These are phyloP conservation scores for Ailanthus altissimus DNA, from an alignment of 345 rosid species.

Conservation along the genomic window DNA sequence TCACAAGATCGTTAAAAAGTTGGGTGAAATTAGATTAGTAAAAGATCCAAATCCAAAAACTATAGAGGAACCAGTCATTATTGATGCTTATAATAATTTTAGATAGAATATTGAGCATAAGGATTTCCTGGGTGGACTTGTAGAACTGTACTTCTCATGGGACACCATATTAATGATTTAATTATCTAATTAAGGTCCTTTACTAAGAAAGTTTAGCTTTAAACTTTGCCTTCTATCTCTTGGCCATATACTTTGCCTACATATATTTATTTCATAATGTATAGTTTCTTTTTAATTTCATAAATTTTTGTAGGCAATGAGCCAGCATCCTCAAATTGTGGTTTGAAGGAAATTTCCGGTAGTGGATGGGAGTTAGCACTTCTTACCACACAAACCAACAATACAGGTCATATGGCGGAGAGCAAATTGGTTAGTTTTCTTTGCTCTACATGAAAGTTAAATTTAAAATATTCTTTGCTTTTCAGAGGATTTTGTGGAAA, in stretches of 20 bases:
- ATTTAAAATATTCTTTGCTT: not conserved
- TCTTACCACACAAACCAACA: slow-evolving; percentile 68
- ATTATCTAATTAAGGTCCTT: not conserved
- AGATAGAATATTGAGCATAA: too few species aligned
- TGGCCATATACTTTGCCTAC: not conserved
- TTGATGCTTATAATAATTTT: not conserved
- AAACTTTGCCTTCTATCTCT: not conserved
- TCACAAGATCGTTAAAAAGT: too few species aligned
- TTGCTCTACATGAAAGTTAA: not conserved
- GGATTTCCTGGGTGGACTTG: too few species aligned
- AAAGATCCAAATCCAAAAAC: not conserved
- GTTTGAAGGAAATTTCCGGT: slow-evolving; percentile 58
- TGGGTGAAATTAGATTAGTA: too few species aligned
- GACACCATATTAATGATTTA: not conserved
- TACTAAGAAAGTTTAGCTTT: not conserved
- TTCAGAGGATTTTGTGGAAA: not conserved
- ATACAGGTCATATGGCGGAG: slow-evolving; percentile 31
- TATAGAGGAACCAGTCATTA: not conserved
- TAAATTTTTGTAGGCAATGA: slow-evolving; percentile 42
- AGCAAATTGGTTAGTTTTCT: slow-evolving; percentile 57
- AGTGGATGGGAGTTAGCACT: slow-evolving; percentile 97
- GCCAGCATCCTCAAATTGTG: slow-evolving; percentile 39
- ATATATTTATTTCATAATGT: not conserved
- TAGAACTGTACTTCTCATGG: too few species aligned
- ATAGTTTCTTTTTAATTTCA: not conserved